Base-by-base conservation (phyloP, 148 eudicot genomes). In the Chenopodium album region DNA sequence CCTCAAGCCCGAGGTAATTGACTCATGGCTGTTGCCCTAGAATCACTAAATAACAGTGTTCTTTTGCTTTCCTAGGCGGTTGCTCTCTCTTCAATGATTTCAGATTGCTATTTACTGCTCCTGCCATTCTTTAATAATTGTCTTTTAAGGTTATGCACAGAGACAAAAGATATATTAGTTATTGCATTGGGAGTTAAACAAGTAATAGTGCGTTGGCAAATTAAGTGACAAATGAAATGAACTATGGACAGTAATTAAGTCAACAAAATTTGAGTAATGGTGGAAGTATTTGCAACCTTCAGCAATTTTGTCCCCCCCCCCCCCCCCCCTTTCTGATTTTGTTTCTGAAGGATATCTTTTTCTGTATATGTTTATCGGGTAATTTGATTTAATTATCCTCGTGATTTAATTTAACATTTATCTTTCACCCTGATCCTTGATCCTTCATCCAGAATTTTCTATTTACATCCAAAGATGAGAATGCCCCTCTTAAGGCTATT, bases 1-100 rank as follows among this genome's bases (percentile, higher is more conserved):
- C 88, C 89, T 95, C 71, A 95, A 95, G 80, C 98, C 98, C 22
- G 98, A 95, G 98, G 98, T 95, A 89, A 62, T 69, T 65, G 26
- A 7, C 69, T 62, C 59, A 47, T n/a, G 4, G 28, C 80, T 73
- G 22, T 64, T 44, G 1, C 16, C 19, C 56, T 48, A 20, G 11
- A 26, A 28, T 16, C 9, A 46, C 70, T 59, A 41, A 77, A 5
- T 56, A 17, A 56, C 16, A 56, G 62, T 56, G 22, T 56, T 7
- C 66, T 52, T 34, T 23, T 67, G 71, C 37, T 56, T 56, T 56
- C 37, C 16, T 67, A 31, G 34, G 32, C 4, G 70, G 32, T 23
- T n/a, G 32, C 28, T 65, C 70, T 26, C 26, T 10, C 79, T 37
- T 37, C 26, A 20, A 41, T 34, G 70, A 62, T 29, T 47, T 67